These are phyloP conservation scores for Syzygium malaccense DNA, from an alignment of 441 rosid genomes.

Conservation along the genomic window DNA sequence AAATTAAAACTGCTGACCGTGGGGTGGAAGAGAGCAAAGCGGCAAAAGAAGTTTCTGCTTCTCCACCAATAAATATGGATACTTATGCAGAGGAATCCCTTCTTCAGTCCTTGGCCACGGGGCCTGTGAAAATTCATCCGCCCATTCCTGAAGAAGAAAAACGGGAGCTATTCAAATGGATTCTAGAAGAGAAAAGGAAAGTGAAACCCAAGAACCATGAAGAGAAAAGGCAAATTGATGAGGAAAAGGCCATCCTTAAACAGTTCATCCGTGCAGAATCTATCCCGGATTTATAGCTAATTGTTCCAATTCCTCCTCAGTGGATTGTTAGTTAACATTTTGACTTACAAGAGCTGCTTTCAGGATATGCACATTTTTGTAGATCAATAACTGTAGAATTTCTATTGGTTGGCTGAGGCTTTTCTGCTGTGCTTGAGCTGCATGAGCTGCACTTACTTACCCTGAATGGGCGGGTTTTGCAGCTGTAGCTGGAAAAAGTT, in stretches of 20 bases:
- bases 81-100: background rate
- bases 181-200: conserved; percentile 75
- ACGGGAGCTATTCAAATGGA: conserved; percentile 68
- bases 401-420: background rate
- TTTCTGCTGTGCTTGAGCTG: background rate
- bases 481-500: background rate
- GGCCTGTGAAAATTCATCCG: conserved; percentile 24
- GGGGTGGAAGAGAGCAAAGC: conserved; percentile 11
- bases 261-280: conserved; percentile 43
- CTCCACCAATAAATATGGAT: conserved; percentile 3
- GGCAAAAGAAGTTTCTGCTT: conserved; percentile 12
- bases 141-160: conserved; percentile 75
- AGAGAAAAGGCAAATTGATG: conserved; percentile 45
- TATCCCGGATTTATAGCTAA: conserved; percentile 38
- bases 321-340: background rate
- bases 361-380: background rate
- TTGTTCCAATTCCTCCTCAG: background rate
- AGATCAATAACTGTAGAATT: background rate
- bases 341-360: background rate
- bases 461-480: background rate
- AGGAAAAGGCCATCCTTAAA: conserved; percentile 70
- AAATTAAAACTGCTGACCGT: conserved; percentile 18
- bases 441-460: background rate
- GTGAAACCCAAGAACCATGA: conserved; percentile 33
- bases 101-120: background rate